Base-by-base conservation (phyloP, 148 eudicot genomes). In the Suaeda aralocaspica region DNA sequence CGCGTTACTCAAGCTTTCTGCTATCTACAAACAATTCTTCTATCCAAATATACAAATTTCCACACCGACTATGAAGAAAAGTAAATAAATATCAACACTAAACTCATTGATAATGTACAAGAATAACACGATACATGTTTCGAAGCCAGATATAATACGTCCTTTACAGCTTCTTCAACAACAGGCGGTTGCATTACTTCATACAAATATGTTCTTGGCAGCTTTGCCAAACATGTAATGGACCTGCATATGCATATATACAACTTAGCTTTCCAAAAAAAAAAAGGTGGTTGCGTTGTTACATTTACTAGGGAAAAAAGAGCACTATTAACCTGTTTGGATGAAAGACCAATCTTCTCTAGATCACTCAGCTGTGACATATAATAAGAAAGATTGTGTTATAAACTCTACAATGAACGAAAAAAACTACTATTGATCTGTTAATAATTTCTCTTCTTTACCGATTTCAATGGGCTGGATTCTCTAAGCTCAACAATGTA, bases 281-380 rank as follows among this genome's bases (percentile, higher is more conserved):
- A 36, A 36, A 36, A 36, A 36, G 41, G n/a, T n/a, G n/a, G n/a
- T n/a, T n/a, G n/a, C n/a, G n/a, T n/a, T n/a, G n/a, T n/a, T n/a
- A n/a, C 41, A 3, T 36, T 36, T 36, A 36, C 41, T 3, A 36
- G 41, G 41, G 8, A 36, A 3, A 8, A 36, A 36, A 3, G 41
- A 3, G 3, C 9, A 28, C 13, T 16, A 44, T 45, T 66, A 30
- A 89, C 95, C 89, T 89, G 98, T 76, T 87, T 93, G 26, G 86
- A 79, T 66, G 98, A 90, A 68, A 93, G 85, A 51, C 98, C 98
- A 30, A 90, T 84, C 84, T 87, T 90, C 86, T 88, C 90, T 74
- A 93, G 72, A 69, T 93, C 98, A 74, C 53, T 76, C 49, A 93
- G 72, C 98, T 93, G 88, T 82, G 74, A 49, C 46, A 72, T 31